Base-by-base conservation (phyloP, 441 rosid genomes). In the Dalechampia spathulata region DNA sequence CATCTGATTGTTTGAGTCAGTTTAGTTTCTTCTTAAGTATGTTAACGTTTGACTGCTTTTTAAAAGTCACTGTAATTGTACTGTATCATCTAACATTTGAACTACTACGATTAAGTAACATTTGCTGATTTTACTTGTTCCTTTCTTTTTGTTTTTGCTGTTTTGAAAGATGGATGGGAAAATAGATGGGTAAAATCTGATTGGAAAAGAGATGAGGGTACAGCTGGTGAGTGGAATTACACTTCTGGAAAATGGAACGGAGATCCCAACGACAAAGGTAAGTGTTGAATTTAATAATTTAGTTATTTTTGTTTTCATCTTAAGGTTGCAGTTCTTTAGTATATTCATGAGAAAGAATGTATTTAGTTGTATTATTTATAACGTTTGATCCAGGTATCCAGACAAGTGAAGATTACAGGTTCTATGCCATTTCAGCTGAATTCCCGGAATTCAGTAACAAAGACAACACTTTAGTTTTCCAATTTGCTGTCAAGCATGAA, bases 161-260 rank as follows among this genome's bases (percentile, higher is more conserved):
- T n/a, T n/a, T n/a, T n/a, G n/a, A 26, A 52, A 92, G 96, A 89
- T 67, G 96, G 96, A 57, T 92, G 96, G 98, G 92, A 86, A 62
- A 83, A 9, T 14, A 68, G 80, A 46, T 92, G 98, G 98, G 92
- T 88, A 12, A 74, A 63, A 64, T 92, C 96, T n/a, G 95, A 92
- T 20, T 92, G 98, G 98, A 92, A 86, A 76, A 86, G 66, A 66
- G 94, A 86, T 64, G 94, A 89, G 19, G 81, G 70, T 64, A 53
- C 70, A 64, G 96, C 92, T 26, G 96, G 96, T 23, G 86, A 77
- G 50, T 88, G 96, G 96, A 92, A 85, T 66, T 78, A 71, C 76
- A 92, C 98, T 0, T 62, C 96, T 43, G 98, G 96, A 8, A 86
- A 92, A 58, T 89, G 98, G 98, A 72, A 71, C n/a, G 98, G 94